A percentile compares a stretch with the other conserved stretches of the same genome.
Conservation (phyloP, 768 basidiomycete genomes). For the Ramaria sp. region DNA sequence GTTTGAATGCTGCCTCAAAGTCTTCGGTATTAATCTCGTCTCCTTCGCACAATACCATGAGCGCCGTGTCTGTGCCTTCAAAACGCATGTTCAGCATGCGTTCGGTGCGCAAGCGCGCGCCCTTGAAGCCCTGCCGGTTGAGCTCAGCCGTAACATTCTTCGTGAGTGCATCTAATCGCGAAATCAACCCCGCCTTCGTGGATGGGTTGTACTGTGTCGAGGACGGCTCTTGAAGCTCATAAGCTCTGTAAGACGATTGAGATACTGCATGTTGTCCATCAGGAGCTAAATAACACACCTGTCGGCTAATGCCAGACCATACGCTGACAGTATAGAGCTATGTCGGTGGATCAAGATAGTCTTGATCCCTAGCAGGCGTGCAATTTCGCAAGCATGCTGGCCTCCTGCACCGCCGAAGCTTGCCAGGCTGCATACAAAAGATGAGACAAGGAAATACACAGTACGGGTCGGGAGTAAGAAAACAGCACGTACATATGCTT, state of each 20-base stretch:
- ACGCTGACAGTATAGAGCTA: constrained; percentile 88
- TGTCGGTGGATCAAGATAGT: constrained; percentile 84
- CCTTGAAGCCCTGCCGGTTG: constrained; percentile 72
- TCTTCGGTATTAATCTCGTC: constrained; percentile 41
- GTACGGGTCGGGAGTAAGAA: background rate
- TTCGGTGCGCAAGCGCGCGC: constrained; percentile 60
- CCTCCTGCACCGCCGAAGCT: constrained; percentile 88
- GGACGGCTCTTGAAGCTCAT: constrained; percentile 82
- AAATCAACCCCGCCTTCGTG: constrained; percentile 42
- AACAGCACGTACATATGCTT: constrained; percentile 47
- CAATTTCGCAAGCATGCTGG: constrained; percentile 91
- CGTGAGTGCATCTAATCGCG: constrained; percentile 62
- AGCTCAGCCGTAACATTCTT: constrained; percentile 55
- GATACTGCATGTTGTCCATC: background rate
- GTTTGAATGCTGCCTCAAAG: constrained; percentile 71
- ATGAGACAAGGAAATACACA: background rate
- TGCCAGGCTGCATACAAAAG: constrained; percentile 41
- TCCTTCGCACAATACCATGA: constrained; percentile 58
- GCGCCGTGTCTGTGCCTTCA: constrained; percentile 84
- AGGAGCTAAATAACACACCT: constrained; percentile 26
- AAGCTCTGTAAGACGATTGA: constrained; percentile 39
- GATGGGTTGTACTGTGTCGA: constrained; percentile 65
- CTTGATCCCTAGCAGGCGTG: constrained; percentile 73
- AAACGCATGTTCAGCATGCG: constrained; percentile 88
- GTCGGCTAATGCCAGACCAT: constrained; percentile 88